Evolutionary conservation across 2,329 filamentous ascomycete species (phyloP), one percentile per base, ranked within the genome.

Genomic region (Fusarium nematophilum): DNA sequence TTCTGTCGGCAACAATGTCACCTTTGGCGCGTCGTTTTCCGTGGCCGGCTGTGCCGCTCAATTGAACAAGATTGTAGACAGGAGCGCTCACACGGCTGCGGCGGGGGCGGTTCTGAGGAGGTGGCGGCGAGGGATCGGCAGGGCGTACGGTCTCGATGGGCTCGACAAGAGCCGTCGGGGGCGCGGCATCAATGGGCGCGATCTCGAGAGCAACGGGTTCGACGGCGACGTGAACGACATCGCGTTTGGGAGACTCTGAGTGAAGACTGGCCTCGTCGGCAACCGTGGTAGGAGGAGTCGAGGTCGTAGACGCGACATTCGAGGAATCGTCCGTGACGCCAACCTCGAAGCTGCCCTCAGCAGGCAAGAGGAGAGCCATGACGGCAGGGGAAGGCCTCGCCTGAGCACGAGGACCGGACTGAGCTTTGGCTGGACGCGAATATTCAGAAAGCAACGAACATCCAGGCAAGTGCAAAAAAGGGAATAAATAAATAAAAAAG

Each of bases 231-330:
- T 69, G 68, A 56, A 73, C 71, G 43, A 73, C 71, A 59, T 77
- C 76, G 64, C 75, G 73, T 59, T 78, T 78, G 27, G 75, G 72
- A 27, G 71, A 61, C 45, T 76, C 75, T 33, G 83, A 84, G 48
- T 80, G 78, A 52, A 87, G 77, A 75, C 86, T 89, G 56, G 79
- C 81, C 66, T 79, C 81, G 72, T 90, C 88, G 69, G 83, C 84
- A 64, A 88, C 78, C 64, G 86, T 90, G 42, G 88, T 90, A 18
- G 87, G 86, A 39, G 88, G 88, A 53, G 88, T 90, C 15, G 85
- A 88, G 66, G 79, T 82, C 21, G 81, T 77, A 43, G 83, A 85
- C 78, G 83, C 82, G 79, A 82, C 76, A 66, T 83, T 75, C 69
- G 78, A 81, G 44, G 79, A 74, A 55, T 81, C 79, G 48, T 70